These are phyloP conservation scores for Volvox africanus DNA, from an alignment of 139 green algal species.

Conservation along the genomic window DNA sequence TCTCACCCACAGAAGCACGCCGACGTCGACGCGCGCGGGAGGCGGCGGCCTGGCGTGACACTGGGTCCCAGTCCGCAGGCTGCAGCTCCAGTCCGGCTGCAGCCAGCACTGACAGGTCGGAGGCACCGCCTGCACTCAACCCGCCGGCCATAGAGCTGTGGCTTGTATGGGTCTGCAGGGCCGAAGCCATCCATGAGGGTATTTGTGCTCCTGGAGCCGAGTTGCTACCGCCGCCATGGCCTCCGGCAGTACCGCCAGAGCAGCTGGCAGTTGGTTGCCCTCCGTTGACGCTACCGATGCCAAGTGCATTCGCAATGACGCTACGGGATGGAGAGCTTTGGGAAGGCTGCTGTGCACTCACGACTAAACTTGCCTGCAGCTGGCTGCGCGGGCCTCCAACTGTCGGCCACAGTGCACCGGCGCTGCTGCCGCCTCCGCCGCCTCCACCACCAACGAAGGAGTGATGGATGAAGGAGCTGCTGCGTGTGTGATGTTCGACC, in stretches of 20 bases:
- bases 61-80: conserved; percentile 34
- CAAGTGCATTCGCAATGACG: not conserved
- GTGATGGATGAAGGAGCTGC: not conserved
- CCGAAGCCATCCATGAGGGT: not conserved
- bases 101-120: not conserved
- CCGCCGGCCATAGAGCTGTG: not conserved
- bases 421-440: not conserved
- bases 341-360: not conserved
- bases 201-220: not conserved
- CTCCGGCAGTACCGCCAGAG: not conserved
- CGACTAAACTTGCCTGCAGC: not conserved
- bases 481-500: not conserved
- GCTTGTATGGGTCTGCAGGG: not conserved
- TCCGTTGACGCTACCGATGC: not conserved
- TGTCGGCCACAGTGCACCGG: not conserved
- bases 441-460: not conserved
- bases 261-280: not conserved
- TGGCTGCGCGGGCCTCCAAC: not conserved
- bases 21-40: conserved; percentile 10
- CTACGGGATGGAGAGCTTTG: not conserved
- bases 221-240: not conserved
- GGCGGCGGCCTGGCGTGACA: not conserved
- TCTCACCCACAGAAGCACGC: conserved; percentile 23
- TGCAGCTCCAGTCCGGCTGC: conserved; percentile 31
- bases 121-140: too few species aligned